Percentiles rank a stretch among this genome's conserved stretches.
These are phyloP conservation scores for Leccinum barrowsii DNA, from an alignment of 768 basidiomycete species.

Conservation along the genomic window DNA sequence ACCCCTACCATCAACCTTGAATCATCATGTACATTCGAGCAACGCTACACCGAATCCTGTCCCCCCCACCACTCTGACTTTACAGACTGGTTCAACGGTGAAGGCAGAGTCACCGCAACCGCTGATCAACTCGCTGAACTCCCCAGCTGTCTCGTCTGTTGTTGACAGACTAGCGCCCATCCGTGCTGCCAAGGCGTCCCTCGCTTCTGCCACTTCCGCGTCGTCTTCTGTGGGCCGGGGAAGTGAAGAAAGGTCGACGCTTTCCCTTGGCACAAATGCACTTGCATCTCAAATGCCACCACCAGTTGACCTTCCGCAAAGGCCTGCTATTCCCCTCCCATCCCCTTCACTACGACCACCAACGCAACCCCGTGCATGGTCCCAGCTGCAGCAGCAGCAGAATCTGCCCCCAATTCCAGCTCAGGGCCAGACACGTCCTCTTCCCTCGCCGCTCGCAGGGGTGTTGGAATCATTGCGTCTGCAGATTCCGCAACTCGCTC, in stretches of 20 bases:
- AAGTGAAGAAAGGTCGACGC: not conserved
- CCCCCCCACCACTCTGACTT: not conserved
- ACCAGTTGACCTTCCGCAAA: slow-evolving; percentile 1
- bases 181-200: slow-evolving; percentile 30
- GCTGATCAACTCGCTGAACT: slow-evolving; percentile 6
- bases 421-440: slow-evolving; percentile 1
- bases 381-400: not conserved
- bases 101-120: slow-evolving; percentile 21
- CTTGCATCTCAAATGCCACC: not conserved
- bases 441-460: slow-evolving; percentile 10
- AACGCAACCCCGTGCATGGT: not conserved
- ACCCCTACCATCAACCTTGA: not conserved
- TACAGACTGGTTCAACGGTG: slow-evolving; percentile 11
- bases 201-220: slow-evolving; percentile 8
- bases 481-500: slow-evolving; percentile 17
- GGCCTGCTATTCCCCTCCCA: not conserved
- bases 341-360: not conserved
- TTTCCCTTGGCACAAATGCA: not conserved
- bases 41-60: not conserved
- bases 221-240: slow-evolving; percentile 9
- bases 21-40: not conserved
- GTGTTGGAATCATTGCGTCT: slow-evolving; percentile 15
- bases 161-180: slow-evolving; percentile 32
- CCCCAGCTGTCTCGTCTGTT: slow-evolving; percentile 2
- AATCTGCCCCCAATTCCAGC: not conserved